Evolutionary conservation across 1,139 yeast species (phyloP), one percentile per base, ranked within the genome.

Genomic region (Magnusiomyces suaveolens): DNA sequence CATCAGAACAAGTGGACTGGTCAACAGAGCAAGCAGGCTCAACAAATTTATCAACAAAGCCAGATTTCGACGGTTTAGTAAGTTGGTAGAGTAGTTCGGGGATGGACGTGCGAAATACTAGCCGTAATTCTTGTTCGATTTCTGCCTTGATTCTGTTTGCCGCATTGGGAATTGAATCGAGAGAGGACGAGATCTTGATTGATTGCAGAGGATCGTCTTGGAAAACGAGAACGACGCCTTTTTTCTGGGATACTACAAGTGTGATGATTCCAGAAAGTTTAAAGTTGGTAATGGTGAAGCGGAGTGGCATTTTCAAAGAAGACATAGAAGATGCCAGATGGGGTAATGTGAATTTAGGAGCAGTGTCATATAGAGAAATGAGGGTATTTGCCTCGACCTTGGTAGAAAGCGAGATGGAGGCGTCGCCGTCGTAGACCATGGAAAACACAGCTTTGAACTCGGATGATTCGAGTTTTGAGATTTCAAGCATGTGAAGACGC

Each of bases 121-220:
- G 92, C 56, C 87, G 69, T 49, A 86, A 80, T 65, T 84, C 87
- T 50, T 73, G 75, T 64, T 83, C 88, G 59, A 86, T 82, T 64
- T 84, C 87, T 50, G 75, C 75, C 61, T 82, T 86, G 54, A 86
- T 69, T 63, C 84, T 83, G 58, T 78, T 78, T 10, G 88, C 86
- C 60, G 84, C 79, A 1, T 86, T 88, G 56, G 83, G 85, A 44
- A 86, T 83, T 56, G 80, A 79, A 68, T 86, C 94, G 66, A 84
- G 83, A 24, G 89, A 81, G 1, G 89, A 83, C 54, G 80, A 77
- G 2, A 84, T 87, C 58, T 79, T 79, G 51, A 84, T 84, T n/a
- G 83, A 79, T 60, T 84, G 87, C 59, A 84, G 72, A 0, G 92
- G 92, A 66, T 84, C 90, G 66, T 84, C 83, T 61, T 85, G 77